Conservation (phyloP, 257 asterid genomes). For the Penstemon davidsonii region DNA sequence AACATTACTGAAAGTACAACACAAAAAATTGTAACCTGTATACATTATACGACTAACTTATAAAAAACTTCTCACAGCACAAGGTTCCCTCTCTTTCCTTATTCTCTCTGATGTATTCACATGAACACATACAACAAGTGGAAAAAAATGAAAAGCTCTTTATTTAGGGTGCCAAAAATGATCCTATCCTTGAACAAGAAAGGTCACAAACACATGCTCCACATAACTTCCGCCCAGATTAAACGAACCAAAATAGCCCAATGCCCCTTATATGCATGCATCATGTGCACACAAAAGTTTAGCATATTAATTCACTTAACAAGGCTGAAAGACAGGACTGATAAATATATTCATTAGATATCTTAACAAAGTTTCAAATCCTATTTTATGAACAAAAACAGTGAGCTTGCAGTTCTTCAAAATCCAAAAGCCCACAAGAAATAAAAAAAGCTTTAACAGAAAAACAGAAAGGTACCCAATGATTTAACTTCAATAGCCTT, state of each 20-base stretch:
- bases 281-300: background rate
- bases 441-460: background rate
- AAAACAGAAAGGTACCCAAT: constrained; percentile 39
- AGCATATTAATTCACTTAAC: constrained; percentile 14
- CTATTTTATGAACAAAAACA: background rate
- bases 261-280: background rate
- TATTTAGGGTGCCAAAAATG: constrained; percentile 9
- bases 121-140: background rate
- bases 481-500: constrained; percentile 38
- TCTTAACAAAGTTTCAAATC: background rate
- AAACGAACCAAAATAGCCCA: background rate
- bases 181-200: background rate
- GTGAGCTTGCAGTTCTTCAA: constrained; percentile 3
- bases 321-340: background rate
- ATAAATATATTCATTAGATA: too few relatives aligned
- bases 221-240: background rate
- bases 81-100: background rate
- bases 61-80: background rate
- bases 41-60: constrained; percentile 8
- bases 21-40: background rate
- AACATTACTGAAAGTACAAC: background rate
- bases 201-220: background rate
- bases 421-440: background rate
- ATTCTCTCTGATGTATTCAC: background rate
- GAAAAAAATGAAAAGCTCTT: background rate